phyloP scores from a whole-genome alignment of 2,329 filamentous ascomycete species.

The Verticillium isaacii region DNA sequence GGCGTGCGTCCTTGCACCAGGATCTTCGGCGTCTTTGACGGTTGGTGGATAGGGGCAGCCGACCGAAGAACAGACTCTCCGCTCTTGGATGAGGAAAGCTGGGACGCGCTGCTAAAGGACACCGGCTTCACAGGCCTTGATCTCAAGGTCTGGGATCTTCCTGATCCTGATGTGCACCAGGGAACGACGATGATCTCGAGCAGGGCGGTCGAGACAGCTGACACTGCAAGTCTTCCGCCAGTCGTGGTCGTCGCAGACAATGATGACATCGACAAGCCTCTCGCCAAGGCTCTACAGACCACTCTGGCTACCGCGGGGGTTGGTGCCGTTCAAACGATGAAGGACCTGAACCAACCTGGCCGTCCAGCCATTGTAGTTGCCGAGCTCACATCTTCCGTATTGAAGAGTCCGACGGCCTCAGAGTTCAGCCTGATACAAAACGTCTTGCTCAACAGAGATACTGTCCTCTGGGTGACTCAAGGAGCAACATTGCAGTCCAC shows the following conservation, averaged over 20 bases:
- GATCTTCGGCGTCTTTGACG: constrained; percentile 22
- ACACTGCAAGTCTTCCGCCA: too few species aligned
- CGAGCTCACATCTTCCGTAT: constrained; percentile 14
- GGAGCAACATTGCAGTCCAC: constrained; percentile 1
- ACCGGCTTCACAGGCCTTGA: constrained; percentile 17
- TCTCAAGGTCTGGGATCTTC: constrained; percentile 16
- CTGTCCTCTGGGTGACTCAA: constrained; percentile 8
- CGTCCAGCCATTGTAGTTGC: constrained; percentile 13
- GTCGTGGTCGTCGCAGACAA: neutral
- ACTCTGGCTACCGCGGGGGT: neutral
- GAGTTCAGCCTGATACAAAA: constrained; percentile 14
- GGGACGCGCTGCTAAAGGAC: constrained; percentile 13
- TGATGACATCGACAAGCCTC: neutral
- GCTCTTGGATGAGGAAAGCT: constrained; percentile 16
- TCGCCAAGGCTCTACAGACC: neutral
- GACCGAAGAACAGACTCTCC: constrained; percentile 16
- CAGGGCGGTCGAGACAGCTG: neutral
- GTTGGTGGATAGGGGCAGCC: constrained; percentile 26
- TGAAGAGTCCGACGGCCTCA: constrained; percentile 13
- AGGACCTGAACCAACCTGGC: constrained; percentile 4
- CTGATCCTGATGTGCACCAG: constrained; percentile 1
- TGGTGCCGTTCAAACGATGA: neutral
- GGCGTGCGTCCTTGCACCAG: constrained; percentile 6
- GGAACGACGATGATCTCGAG: constrained; percentile 9
- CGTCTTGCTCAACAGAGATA: constrained; percentile 13